These are phyloP conservation scores for Colletotrichum liriopes DNA, from an alignment of 2,329 filamentous ascomycete species.

Conservation along the genomic window DNA sequence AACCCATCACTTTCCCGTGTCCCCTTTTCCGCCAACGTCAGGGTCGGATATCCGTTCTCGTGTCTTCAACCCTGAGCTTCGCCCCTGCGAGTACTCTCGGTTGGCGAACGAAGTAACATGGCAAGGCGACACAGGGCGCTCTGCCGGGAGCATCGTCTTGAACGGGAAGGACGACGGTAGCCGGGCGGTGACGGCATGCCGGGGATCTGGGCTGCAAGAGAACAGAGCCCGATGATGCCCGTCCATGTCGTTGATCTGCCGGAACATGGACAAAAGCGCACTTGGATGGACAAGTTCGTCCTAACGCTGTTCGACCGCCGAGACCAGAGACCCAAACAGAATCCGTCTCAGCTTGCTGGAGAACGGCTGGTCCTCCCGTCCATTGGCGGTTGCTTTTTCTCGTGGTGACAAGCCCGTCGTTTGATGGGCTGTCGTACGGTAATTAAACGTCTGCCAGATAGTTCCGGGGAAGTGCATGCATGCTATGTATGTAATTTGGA, in stretches of 20 bases:
- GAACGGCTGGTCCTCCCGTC: conserved; percentile 16
- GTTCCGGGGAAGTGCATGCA: conserved; percentile 37
- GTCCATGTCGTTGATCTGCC: conserved; percentile 19
- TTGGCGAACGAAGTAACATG: conserved; percentile 25
- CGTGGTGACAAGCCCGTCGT: neutral
- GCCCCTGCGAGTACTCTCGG: conserved; percentile 1
- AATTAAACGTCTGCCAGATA: conserved; percentile 21
- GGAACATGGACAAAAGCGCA: conserved; percentile 1
- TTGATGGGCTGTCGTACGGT: conserved; percentile 7
- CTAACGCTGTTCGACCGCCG: neutral
- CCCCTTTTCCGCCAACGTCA: conserved; percentile 23
- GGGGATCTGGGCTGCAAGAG: conserved; percentile 23
- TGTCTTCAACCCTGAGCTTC: conserved; percentile 1
- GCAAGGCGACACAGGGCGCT: conserved; percentile 18
- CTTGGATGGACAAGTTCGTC: conserved; percentile 24
- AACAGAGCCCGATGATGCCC: neutral
- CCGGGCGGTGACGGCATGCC: conserved; percentile 9
- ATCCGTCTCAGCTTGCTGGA: conserved; percentile 32
- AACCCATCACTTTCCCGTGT: conserved; percentile 21
- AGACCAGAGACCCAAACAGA: conserved; percentile 20
- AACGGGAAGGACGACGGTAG: conserved; percentile 27
- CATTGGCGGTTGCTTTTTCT: conserved; percentile 19
- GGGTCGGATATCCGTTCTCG: conserved; percentile 27
- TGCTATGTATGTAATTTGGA: conserved; percentile 36
- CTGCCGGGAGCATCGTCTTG: conserved; percentile 20